Evolutionary conservation across 1,284 basidiomycete genomes (phyloP), one percentile per base, ranked within the genome.

Genomic region (Cutaneotrichosporon curvatum): DNA sequence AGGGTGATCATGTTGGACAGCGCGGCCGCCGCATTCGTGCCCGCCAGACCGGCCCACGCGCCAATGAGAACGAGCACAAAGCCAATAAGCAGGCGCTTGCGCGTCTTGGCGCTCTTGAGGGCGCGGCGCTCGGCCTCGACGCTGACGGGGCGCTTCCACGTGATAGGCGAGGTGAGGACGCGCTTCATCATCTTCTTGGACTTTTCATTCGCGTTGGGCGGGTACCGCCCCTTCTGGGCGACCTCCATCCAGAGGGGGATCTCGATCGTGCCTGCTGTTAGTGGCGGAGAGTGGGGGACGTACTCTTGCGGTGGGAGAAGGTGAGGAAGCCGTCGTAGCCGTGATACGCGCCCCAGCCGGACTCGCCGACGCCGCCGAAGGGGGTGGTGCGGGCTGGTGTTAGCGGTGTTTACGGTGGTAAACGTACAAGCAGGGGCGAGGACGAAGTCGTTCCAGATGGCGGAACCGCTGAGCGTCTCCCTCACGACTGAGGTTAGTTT

Each of bases 341-440:
- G 51, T 71, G 70, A 45, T 70, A 70, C 9, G 56, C 40, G 21
- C 70, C 70, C 67, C 70, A 70, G 19, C 70, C 70, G 45, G 61
- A 65, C 20, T 63, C 65, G 18, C 70, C 70, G 12, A 71, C 64
- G 39, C 70, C 70, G 30, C 70, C 70, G 47, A 72, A 72, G 0
- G 70, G 70, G 9, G 69, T 42, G 16, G 59, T 60, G 28, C 65
- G 59, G 16, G 60, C 65, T 67, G 40, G 3, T n/a, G 33, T 42
- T 19, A 43, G 41, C n/a, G 18, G 14, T 30, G 22, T 18, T 5
- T 4, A 7, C 4, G 2, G 11, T 34, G 19, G 14, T 18, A 14
- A 4, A 56, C 58, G 51, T 33, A 61, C 64, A 49, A 23, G 59
- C 46, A 0, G 63, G 61, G 1, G 63, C 57, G 37, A 66, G 50